Conservation (phyloP, 2,329 filamentous ascomycete species). For the Penicillium sp. region DNA sequence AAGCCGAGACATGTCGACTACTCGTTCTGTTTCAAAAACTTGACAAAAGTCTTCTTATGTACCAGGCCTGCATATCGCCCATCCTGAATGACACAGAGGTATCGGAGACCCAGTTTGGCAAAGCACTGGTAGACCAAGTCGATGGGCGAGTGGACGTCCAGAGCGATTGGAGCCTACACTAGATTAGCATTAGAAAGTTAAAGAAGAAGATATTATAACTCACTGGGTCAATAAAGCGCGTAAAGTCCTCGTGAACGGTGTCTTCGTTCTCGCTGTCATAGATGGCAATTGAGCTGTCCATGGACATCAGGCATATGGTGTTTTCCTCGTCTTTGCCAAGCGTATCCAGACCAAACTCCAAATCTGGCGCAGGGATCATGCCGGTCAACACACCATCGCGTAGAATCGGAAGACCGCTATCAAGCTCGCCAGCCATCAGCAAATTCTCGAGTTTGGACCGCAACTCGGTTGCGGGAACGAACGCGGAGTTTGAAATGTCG, state of each 20-base stretch:
- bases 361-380: constrained; percentile 85
- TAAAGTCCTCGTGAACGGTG: constrained; percentile 73
- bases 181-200: constrained; percentile 5
- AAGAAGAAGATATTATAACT: constrained; percentile 29
- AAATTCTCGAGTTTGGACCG: constrained; percentile 75
- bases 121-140: constrained; percentile 96
- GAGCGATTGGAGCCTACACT: constrained; percentile 67
- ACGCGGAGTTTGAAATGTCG: constrained; percentile 75
- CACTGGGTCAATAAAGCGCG: constrained; percentile 81
- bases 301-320: constrained; percentile 72
- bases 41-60: constrained; percentile 96
- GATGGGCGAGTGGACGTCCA: constrained; percentile 86
- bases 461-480: constrained; percentile 70
- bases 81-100: constrained; percentile 80
- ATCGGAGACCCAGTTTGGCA: constrained; percentile 84
- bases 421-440: constrained; percentile 80
- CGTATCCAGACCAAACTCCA: constrained; percentile 86
- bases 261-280: constrained; percentile 58
- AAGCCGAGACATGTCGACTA: constrained; percentile 30
- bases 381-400: constrained; percentile 75
- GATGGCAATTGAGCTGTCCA: constrained; percentile 49
- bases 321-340: constrained; percentile 64
- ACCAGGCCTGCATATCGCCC: constrained; percentile 86
- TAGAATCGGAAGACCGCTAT: constrained; percentile 84
- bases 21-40: constrained; percentile 81